A percentile compares a stretch with the other conserved stretches of the same genome.
phyloP scores from a whole-genome alignment of 495 filamentous ascomycete species.

The Penicillium crystallinum region DNA sequence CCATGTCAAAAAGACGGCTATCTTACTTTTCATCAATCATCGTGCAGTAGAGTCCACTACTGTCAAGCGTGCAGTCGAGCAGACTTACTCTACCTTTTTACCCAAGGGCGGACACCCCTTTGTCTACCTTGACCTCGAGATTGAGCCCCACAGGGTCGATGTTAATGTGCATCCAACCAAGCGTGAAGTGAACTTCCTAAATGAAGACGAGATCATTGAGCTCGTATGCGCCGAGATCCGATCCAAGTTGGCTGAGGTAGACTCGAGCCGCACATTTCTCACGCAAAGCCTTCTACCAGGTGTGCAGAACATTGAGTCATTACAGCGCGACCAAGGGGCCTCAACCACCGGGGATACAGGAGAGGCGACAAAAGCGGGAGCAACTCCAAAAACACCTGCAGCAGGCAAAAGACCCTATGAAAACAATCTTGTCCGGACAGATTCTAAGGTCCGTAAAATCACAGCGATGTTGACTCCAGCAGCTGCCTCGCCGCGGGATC shows the following conservation, averaged over 20 bases:
- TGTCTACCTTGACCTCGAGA: constrained; percentile 85
- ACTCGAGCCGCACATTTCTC: constrained; percentile 90
- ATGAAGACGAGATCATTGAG: constrained; percentile 96
- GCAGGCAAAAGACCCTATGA: constrained; percentile 66
- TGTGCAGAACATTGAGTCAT: constrained; percentile 32
- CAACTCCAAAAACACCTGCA: constrained; percentile 34
- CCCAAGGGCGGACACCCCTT: constrained; percentile 96
- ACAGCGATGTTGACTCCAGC: constrained; percentile 79
- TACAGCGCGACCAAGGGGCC: constrained; percentile 13
- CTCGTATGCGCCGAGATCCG: constrained; percentile 78
- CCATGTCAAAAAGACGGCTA: constrained; percentile 81
- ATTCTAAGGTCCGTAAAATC: constrained; percentile 87
- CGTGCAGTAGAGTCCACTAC: constrained; percentile 89
- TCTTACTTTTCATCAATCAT: constrained; percentile 96
- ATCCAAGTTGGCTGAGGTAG: constrained; percentile 75
- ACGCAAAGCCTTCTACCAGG: constrained; percentile 87
- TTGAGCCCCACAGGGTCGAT: constrained; percentile 89
- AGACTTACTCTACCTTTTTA: constrained; percentile 83
- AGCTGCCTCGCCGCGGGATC: constrained; percentile 10
- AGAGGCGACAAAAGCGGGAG: constrained; percentile 2
- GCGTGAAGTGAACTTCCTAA: constrained; percentile 94
- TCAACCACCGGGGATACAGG: constrained; percentile 10
- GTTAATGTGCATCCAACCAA: constrained; percentile 99
- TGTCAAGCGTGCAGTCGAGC: constrained; percentile 86
- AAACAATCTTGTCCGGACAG: constrained; percentile 85